Percentiles rank a stretch among this genome's conserved stretches.
Conservation (phyloP, 2,329 filamentous ascomycete genomes). For the Cordyceps militaris region DNA sequence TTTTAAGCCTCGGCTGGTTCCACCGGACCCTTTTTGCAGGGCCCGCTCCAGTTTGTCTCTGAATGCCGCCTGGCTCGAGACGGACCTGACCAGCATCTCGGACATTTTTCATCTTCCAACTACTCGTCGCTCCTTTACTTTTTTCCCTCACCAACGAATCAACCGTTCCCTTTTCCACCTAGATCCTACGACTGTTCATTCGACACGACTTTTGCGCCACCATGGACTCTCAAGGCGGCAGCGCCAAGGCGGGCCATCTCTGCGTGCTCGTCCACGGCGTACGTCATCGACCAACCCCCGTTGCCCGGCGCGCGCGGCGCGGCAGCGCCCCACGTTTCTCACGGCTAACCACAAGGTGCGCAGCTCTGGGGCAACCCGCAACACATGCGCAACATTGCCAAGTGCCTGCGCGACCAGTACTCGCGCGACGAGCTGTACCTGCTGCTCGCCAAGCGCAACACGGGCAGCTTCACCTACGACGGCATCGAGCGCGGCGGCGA, state of each 20-base stretch:
- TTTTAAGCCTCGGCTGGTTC: too few relatives aligned
- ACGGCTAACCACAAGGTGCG: not conserved
- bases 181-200: too few relatives aligned
- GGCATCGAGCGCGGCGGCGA: constrained; percentile 63
- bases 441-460: constrained; percentile 65
- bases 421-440: constrained; percentile 60
- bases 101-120: not conserved
- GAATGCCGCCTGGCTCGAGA: not conserved
- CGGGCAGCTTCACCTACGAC: constrained; percentile 65
- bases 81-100: not conserved
- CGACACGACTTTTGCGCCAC: not conserved
- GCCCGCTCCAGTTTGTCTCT: not conserved
- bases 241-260: constrained; percentile 57
- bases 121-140: not conserved
- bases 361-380: constrained; percentile 73
- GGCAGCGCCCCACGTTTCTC: too few relatives aligned
- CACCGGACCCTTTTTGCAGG: not conserved
- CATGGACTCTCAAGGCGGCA: constrained; percentile 40
- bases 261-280: constrained; percentile 73
- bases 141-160: not conserved
- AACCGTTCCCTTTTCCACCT: not conserved
- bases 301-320: too few relatives aligned
- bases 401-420: constrained; percentile 54
- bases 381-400: constrained; percentile 63
- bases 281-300: constrained; percentile 29